Conservation (phyloP, 2,329 filamentous ascomycete species). For the Sclerotinia trifoliorum region DNA sequence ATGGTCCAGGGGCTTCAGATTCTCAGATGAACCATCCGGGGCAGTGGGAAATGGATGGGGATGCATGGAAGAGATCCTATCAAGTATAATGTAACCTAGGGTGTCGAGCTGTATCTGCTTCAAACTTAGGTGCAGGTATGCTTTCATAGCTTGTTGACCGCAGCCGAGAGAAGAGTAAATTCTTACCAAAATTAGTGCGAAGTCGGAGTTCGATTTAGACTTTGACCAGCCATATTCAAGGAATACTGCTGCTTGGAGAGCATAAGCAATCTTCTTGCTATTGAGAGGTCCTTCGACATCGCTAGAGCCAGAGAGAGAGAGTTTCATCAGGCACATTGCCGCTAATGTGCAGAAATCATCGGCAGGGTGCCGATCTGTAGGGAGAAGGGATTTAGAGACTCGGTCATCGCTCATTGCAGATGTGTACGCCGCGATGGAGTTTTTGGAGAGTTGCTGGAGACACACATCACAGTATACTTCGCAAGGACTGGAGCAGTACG, state of each 20-base stretch:
- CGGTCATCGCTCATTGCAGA: conserved; percentile 31
- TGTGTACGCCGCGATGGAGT: conserved; percentile 31
- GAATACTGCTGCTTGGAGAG: conserved; percentile 38
- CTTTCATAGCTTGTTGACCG: conserved; percentile 41
- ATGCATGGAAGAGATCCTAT: conserved; percentile 43
- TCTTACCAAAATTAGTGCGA: conserved; percentile 42
- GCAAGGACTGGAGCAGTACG: conserved; percentile 29
- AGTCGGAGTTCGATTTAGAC: conserved; percentile 44
- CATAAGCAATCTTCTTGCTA: conserved; percentile 26
- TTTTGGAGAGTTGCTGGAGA: conserved; percentile 29
- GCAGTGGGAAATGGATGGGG: conserved; percentile 38
- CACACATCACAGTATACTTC: conserved; percentile 29
- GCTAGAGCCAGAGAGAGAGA: conserved; percentile 25
- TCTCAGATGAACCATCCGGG: conserved; percentile 26
- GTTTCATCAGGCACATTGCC: conserved; percentile 39
- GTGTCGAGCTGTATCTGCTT: conserved; percentile 46
- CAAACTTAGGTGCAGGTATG: conserved; percentile 42
- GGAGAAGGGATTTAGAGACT: conserved; percentile 34
- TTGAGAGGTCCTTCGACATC: conserved; percentile 24
- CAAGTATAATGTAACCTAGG: conserved; percentile 42
- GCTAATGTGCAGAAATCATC: conserved; percentile 39
- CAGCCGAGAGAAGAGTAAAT: conserved; percentile 43
- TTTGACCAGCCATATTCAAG: conserved; percentile 39
- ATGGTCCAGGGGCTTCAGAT: conserved; percentile 31
- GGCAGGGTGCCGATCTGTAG: conserved; percentile 40